A percentile compares a stretch with the other conserved stretches of the same genome.
These are phyloP conservation scores for Athelia sp. DNA, from an alignment of 1,284 basidiomycete genomes.

Conservation along the genomic window DNA sequence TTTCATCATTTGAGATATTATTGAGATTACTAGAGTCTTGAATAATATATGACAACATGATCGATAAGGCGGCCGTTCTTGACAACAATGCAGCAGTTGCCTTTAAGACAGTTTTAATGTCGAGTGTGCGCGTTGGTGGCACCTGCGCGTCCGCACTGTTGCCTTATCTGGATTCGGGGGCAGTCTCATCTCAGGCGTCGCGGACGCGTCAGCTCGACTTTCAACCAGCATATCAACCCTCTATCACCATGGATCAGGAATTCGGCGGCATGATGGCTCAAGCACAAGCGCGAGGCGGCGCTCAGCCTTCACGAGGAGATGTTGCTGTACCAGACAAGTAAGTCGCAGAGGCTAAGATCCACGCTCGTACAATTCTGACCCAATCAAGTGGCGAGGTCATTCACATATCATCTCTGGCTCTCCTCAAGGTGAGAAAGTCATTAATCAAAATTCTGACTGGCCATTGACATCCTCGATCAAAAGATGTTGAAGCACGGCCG, in stretches of 20 bases:
- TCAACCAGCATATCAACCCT: not conserved
- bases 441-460: not conserved
- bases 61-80: too few species aligned
- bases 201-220: conserved; percentile 45
- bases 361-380: conserved; percentile 1
- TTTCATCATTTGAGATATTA: too few species aligned
- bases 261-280: conserved; percentile 55
- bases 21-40: too few species aligned
- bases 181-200: too few species aligned
- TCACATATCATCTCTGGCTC: conserved; percentile 90
- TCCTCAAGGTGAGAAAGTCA: conserved; percentile 69
- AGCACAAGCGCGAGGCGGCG: conserved; percentile 36
- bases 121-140: too few species aligned
- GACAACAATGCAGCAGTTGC: too few species aligned
- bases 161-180: too few species aligned
- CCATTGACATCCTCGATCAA: conserved; percentile 27
- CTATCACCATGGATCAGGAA: conserved; percentile 44
- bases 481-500: conserved; percentile 99
- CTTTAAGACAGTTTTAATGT: too few species aligned
- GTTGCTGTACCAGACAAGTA: conserved; percentile 70
- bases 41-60: too few species aligned
- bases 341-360: conserved; percentile 13
- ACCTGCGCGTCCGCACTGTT: too few species aligned
- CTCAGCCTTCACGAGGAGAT: conserved; percentile 39
- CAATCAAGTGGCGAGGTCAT: conserved; percentile 86